A percentile compares a stretch with the other conserved stretches of the same genome.
Conservation (phyloP, 352 stramenopile genomes). For the Pythium grandisporangium region DNA sequence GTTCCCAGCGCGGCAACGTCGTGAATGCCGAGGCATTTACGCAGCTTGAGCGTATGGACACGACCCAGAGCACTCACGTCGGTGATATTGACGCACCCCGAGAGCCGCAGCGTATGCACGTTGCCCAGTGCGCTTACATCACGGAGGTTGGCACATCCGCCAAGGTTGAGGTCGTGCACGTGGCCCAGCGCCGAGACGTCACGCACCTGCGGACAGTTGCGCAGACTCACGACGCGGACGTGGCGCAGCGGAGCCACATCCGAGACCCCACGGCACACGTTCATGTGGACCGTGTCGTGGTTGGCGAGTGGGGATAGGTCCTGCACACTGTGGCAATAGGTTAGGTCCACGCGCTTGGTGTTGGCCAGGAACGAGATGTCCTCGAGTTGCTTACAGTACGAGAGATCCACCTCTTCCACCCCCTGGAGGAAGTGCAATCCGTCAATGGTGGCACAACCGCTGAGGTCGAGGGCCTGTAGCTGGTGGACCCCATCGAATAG, state of each 20-base stretch:
- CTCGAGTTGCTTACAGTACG: conserved; percentile 52
- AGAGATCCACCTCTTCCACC: conserved; percentile 43
- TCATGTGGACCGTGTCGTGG: conserved; percentile 43
- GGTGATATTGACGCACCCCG: conserved; percentile 46
- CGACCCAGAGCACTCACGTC: conserved; percentile 34
- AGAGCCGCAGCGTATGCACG: conserved; percentile 38
- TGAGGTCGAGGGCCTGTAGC: conserved; percentile 42
- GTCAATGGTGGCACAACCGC: conserved; percentile 41
- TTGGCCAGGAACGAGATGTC: conserved; percentile 32
- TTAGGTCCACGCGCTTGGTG: conserved; percentile 40
- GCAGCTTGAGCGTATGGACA: conserved; percentile 46
- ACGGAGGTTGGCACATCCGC: conserved; percentile 31
- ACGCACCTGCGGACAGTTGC: conserved; percentile 42
- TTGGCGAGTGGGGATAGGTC: conserved; percentile 33
- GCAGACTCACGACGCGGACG: conserved; percentile 35
- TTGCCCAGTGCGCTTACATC: conserved; percentile 30
- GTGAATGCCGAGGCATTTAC: conserved; percentile 38
- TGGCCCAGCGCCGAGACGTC: conserved; percentile 30
- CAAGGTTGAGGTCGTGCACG: conserved; percentile 50
- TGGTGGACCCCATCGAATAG: conserved; percentile 43
- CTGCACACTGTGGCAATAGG: conserved; percentile 52
- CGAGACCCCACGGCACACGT: conserved; percentile 40
- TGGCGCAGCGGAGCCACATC: conserved; percentile 33
- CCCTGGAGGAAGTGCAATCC: conserved; percentile 25
- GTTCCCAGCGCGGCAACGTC: conserved; percentile 35